Base-by-base conservation (phyloP, 495 filamentous ascomycete species). In the Gamarada debralockiae region DNA sequence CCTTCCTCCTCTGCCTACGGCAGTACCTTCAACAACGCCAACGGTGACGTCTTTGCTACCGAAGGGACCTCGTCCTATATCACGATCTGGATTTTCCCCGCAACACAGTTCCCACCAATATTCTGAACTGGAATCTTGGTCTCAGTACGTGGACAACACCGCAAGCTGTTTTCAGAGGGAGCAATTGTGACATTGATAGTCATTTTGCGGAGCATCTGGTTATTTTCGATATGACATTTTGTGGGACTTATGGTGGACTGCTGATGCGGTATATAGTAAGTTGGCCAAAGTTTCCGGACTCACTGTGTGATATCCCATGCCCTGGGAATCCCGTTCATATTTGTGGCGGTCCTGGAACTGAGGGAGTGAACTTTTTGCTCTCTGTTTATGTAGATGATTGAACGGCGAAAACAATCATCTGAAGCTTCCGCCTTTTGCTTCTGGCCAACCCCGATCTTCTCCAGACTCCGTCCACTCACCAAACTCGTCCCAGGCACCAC, bases 141-240 rank as follows among this genome's bases (percentile, higher is more conserved):
- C 53, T 55, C 7, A 63, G 72, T n/a, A 62, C 57, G 12, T 96
- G 89, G 70, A 89, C 89, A 3, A 70, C 64, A 0, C 90, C 92
- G 0, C 72, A 79, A 46, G 89, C 84, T 3, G 68, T 64, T 52
- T 96, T 87, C 62, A 4, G 10, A 29, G 63, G 53, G 12, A 44
- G 39, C 22, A 37, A 29, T 5, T 95, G 92, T 68, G 68, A 86
- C 56, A 81, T 95, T 53, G 67, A 78, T 45, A 63, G 66, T 2
- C 72, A 80, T 46, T 95, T 96, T 73, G 71, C 70, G 50, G 63
- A 84, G 34, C 82, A 93, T 68, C 78, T 79, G 18, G 85, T 95
- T 44, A 76, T 95, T 47, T 83, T 96, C 63, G 81, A 97, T 70
- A 87, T 83, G 1, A 86, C 84, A 3, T 90, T 96, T 67, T 96